Conservation (phyloP, 352 stramenopile genomes). For the Phytopythium aichiense region DNA sequence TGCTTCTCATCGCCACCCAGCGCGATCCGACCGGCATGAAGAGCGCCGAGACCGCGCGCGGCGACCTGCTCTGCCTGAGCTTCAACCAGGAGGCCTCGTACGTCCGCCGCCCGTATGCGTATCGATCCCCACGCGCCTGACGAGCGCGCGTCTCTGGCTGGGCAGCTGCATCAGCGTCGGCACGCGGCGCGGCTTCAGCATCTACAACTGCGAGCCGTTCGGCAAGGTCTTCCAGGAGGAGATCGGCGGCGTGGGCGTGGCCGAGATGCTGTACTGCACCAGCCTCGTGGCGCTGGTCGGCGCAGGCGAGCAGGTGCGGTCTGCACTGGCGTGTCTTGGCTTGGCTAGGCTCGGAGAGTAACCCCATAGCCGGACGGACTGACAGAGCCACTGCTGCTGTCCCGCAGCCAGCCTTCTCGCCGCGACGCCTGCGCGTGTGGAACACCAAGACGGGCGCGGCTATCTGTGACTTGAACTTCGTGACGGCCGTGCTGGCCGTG, state of each 20-base stretch:
- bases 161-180: slow-evolving; percentile 88
- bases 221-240: slow-evolving; percentile 84
- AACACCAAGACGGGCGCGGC: slow-evolving; percentile 89
- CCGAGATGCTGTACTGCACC: slow-evolving; percentile 93
- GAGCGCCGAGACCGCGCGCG: slow-evolving; percentile 35
- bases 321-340: neutral
- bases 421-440: slow-evolving; percentile 86
- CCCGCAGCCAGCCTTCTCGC: slow-evolving; percentile 83
- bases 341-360: neutral
- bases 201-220: slow-evolving; percentile 93
- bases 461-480: slow-evolving; percentile 92
- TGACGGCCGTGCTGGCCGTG: slow-evolving; percentile 86
- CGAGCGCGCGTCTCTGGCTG: slow-evolving; percentile 8
- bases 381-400: too few species aligned
- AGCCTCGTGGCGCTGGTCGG: slow-evolving; percentile 91
- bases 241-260: slow-evolving; percentile 87
- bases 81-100: slow-evolving; percentile 92
- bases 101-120: slow-evolving; percentile 9
- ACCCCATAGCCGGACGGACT: too few species aligned
- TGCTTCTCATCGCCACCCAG: neutral
- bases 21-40: slow-evolving; percentile 23
- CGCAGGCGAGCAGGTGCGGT: slow-evolving; percentile 80
- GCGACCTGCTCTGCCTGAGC: slow-evolving; percentile 85
- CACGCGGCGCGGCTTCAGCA: slow-evolving; percentile 80
- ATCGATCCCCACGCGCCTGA: neutral